Evolutionary conservation across 352 stramenopile species (phyloP).

Genomic region (Phytophthora capsici): DNA sequence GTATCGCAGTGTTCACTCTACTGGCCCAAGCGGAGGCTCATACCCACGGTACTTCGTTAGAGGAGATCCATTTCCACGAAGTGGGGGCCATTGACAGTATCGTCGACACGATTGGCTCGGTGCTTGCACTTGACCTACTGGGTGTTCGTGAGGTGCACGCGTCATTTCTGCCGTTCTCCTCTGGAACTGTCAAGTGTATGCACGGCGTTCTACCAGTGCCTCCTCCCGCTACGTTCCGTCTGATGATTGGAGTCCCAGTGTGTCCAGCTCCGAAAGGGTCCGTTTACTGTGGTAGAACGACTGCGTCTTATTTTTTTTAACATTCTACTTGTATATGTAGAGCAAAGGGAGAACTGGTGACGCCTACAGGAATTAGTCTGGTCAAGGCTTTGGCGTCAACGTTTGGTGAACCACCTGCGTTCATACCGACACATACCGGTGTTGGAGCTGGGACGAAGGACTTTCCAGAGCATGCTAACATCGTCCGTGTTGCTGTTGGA

Average conservation of each 20-base stretch:
- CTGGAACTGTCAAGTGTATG: constrained; percentile 94
- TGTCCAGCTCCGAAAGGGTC: constrained; percentile 90
- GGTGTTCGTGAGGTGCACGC: constrained; percentile 89
- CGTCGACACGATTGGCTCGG: constrained; percentile 95
- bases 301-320: neutral
- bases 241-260: constrained; percentile 95
- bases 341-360: constrained; percentile 94
- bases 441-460: constrained; percentile 91
- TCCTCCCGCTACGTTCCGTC: constrained; percentile 93
- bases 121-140: constrained; percentile 94
- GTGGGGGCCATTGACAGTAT: constrained; percentile 98
- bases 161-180: constrained; percentile 88
- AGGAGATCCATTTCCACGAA: constrained; percentile 98
- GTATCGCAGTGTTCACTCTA: constrained; percentile 91
- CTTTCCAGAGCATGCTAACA: constrained; percentile 89
- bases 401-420: constrained; percentile 79
- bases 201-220: constrained; percentile 97
- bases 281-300: constrained; percentile 1
- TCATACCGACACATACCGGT: constrained; percentile 77
- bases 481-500: constrained; percentile 89
- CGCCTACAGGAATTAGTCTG: constrained; percentile 95
- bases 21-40: constrained; percentile 94
- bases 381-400: constrained; percentile 87
- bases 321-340: constrained; percentile 27
- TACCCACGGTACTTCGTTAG: constrained; percentile 92